Evolutionary conservation across 176 grass and related monocot species (phyloP).

Genomic region (Metroxylon sagu): DNA sequence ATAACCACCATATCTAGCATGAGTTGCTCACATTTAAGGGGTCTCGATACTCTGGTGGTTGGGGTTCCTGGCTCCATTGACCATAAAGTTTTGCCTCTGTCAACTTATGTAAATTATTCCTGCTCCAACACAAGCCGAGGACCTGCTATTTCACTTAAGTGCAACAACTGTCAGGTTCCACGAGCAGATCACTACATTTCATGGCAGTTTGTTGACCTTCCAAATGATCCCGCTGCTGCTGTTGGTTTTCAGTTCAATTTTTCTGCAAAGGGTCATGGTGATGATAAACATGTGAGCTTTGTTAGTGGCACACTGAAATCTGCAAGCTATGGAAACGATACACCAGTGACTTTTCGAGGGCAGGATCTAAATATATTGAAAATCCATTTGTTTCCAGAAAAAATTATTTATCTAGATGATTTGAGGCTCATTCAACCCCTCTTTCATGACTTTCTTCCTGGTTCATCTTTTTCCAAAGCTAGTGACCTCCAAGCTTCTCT

Average conservation of each 20-base stretch:
- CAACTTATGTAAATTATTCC: constrained; percentile 34
- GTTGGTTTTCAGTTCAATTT: constrained; percentile 82
- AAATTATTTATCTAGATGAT: constrained; percentile 44
- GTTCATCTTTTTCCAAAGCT: constrained; percentile 62
- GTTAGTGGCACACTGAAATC: constrained; percentile 67
- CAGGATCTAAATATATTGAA: constrained; percentile 74
- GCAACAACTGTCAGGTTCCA: constrained; percentile 59
- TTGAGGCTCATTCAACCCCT: constrained; percentile 79
- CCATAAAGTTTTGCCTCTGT: constrained; percentile 58
- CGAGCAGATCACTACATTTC: constrained; percentile 71
- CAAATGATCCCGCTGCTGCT: constrained; percentile 45
- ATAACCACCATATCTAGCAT: constrained; percentile 88
- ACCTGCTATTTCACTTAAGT: constrained; percentile 67
- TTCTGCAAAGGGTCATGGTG: constrained; percentile 47
- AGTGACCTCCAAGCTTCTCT: constrained; percentile 66
- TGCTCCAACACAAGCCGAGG: constrained; percentile 77
- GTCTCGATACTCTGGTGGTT: constrained; percentile 41
- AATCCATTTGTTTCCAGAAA: constrained; percentile 82
- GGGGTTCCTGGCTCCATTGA: constrained; percentile 71
- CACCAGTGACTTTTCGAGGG: constrained; percentile 73
- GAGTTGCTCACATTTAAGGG: constrained; percentile 56
- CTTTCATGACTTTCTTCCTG: constrained; percentile 69
- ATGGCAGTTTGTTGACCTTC: constrained; percentile 85
- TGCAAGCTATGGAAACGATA: constrained; percentile 42
- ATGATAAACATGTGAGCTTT: constrained; percentile 50